Percentiles rank a stretch among this genome's conserved stretches.
Evolutionary conservation across 164 flowering plant genomes (phyloP).

Genomic region (Magnolia sinica): DNA sequence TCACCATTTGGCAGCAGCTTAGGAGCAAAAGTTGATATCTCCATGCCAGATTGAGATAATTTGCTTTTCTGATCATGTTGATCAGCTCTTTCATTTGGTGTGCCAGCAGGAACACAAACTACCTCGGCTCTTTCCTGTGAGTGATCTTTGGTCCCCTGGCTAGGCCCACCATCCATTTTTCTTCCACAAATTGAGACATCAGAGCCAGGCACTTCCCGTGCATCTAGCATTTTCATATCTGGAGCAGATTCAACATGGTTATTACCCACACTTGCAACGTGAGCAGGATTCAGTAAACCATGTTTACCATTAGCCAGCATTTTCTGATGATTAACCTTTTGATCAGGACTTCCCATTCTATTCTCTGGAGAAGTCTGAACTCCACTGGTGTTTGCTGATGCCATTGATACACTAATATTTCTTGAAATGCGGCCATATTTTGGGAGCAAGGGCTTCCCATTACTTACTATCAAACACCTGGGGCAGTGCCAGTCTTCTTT

Average conservation of each 20-base stretch:
- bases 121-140: slow-evolving; percentile 20
- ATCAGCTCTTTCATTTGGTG: slow-evolving; percentile 24
- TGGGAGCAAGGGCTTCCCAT: slow-evolving; percentile 88
- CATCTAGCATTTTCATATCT: slow-evolving; percentile 21
- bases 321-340: slow-evolving; percentile 41
- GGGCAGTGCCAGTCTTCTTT: slow-evolving; percentile 90
- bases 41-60: slow-evolving; percentile 18
- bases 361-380: slow-evolving; percentile 43
- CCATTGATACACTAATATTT: slow-evolving; percentile 39
- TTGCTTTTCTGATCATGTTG: slow-evolving; percentile 21
- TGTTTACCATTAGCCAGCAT: slow-evolving; percentile 38
- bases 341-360: slow-evolving; percentile 33
- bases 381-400: slow-evolving; percentile 32
- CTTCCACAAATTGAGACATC: slow-evolving; percentile 13
- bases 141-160: slow-evolving; percentile 4
- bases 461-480: slow-evolving; percentile 58
- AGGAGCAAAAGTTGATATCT: slow-evolving; percentile 20
- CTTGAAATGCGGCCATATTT: slow-evolving; percentile 95
- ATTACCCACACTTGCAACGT: slow-evolving; percentile 15
- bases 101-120: slow-evolving; percentile 19
- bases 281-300: slow-evolving; percentile 23
- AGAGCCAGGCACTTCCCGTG: slow-evolving; percentile 18
- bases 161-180: slow-evolving; percentile 23
- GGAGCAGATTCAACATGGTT: slow-evolving; percentile 17
- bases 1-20: slow-evolving; percentile 16